Conservation (phyloP, 2,329 filamentous ascomycete genomes). For the Fusarium nanum region DNA sequence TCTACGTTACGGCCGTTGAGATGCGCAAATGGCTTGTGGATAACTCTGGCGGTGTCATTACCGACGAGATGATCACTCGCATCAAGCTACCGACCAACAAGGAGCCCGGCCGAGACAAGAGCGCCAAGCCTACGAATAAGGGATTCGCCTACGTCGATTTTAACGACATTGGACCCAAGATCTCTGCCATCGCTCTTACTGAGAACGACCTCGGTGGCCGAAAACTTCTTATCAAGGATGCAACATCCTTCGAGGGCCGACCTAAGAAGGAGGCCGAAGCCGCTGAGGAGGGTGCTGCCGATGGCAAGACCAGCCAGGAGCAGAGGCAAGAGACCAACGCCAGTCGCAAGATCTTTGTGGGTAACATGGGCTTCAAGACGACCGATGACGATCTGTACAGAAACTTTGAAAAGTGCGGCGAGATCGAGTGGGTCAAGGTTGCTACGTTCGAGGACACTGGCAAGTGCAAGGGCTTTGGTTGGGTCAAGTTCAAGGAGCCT, state of each 20-base stretch:
- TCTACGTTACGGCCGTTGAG: constrained; percentile 78
- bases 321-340: constrained; percentile 64
- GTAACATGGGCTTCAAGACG: constrained; percentile 85
- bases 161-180: constrained; percentile 72
- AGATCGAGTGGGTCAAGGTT: constrained; percentile 84
- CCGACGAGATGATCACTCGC: constrained; percentile 80
- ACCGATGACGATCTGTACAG: constrained; percentile 83
- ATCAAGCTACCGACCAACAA: constrained; percentile 80
- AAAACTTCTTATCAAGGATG: constrained; percentile 91
- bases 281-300: constrained; percentile 42
- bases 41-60: constrained; percentile 73
- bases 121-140: constrained; percentile 70
- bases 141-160: constrained; percentile 99
- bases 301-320: constrained; percentile 51
- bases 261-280: constrained; percentile 71
- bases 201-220: constrained; percentile 83
- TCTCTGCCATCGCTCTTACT: constrained; percentile 85
- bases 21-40: constrained; percentile 84
- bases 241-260: constrained; percentile 89
- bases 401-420: constrained; percentile 88
- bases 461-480: constrained; percentile 97
- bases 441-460: constrained; percentile 97
- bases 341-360: constrained; percentile 89
- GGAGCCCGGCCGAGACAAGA: constrained; percentile 55
- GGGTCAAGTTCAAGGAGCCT: constrained; percentile 89